These are phyloP conservation scores for Eimeria tenella DNA, from an alignment of 169 alveolate species.

Conservation along the genomic window DNA sequence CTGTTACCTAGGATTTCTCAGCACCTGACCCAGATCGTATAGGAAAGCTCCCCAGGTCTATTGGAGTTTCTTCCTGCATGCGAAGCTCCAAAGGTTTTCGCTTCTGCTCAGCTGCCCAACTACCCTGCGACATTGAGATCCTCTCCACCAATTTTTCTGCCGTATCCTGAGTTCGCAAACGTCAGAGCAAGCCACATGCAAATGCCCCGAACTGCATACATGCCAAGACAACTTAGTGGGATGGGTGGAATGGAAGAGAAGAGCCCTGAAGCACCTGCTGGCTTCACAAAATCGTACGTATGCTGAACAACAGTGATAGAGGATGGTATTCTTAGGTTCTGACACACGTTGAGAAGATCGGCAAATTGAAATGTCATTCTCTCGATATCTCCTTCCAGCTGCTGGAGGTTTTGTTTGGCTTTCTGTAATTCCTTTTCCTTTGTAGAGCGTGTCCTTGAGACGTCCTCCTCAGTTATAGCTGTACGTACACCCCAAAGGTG, in stretches of 20 bases:
- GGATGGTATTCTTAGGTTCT: background rate
- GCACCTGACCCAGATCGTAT: too few species aligned
- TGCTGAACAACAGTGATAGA: background rate
- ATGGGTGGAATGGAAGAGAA: too few species aligned
- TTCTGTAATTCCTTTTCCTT: conserved; percentile 35
- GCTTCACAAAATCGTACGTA: background rate
- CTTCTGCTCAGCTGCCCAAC: conserved; percentile 68
- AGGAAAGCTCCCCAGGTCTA: background rate
- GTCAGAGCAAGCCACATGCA: background rate
- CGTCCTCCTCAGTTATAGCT: conserved; percentile 42
- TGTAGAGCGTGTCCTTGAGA: conserved; percentile 29
- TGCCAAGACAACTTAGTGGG: background rate
- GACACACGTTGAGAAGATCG: conserved; percentile 31
- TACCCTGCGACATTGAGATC: conserved; percentile 60
- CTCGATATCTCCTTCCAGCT: conserved; percentile 38
- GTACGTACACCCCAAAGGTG: background rate
- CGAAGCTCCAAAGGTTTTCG: conserved; percentile 52
- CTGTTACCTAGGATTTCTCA: too few species aligned
- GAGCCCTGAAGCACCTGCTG: too few species aligned
- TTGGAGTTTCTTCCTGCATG: conserved; percentile 18
- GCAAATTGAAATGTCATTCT: conserved; percentile 50
- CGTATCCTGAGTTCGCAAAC: conserved; percentile 12
- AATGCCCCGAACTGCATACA: background rate
- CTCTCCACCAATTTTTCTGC: conserved; percentile 46
- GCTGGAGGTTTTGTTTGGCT: conserved; percentile 40